These are phyloP conservation scores for Avicennia marina DNA, from an alignment of 257 asterid species.

Conservation along the genomic window DNA sequence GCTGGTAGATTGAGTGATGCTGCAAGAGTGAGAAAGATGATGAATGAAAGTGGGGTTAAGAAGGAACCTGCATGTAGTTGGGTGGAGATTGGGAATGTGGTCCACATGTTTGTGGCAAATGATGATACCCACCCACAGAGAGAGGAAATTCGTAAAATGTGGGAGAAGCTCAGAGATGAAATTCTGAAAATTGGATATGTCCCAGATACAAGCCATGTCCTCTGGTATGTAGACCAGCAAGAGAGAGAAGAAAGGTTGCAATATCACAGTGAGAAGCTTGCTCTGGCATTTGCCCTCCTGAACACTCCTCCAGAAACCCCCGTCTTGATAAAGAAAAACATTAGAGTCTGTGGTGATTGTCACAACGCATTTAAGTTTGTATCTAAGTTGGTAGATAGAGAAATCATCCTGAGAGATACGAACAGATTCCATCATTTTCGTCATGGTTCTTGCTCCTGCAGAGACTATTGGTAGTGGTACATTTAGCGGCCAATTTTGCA, in stretches of 20 bases:
- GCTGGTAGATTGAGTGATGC: conserved; percentile 66
- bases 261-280: conserved; percentile 73
- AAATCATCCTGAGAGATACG: conserved; percentile 73
- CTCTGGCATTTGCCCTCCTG: conserved; percentile 73
- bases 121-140: conserved; percentile 67
- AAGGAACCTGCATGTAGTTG: conserved; percentile 93
- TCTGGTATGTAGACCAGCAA: conserved; percentile 57
- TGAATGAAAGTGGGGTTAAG: conserved; percentile 72
- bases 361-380: conserved; percentile 66
- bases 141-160: conserved; percentile 44
- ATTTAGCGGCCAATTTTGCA: background rate
- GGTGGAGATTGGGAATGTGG: conserved; percentile 69
- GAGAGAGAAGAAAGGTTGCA: conserved; percentile 73
- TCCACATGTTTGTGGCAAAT: conserved; percentile 69
- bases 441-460: conserved; percentile 72
- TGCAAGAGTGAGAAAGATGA: conserved; percentile 68
- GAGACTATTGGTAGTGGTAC: conserved; percentile 66
- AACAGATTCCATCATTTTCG: conserved; percentile 74
- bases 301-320: conserved; percentile 44
- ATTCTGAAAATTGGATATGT: conserved; percentile 61
- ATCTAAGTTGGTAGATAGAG: conserved; percentile 50
- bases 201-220: conserved; percentile 70
- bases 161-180: conserved; percentile 53
- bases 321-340: conserved; percentile 72
- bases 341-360: conserved; percentile 85